Evolutionary conservation across 306 rosid species (phyloP).

Genomic region (Ceratonia siliqua): DNA sequence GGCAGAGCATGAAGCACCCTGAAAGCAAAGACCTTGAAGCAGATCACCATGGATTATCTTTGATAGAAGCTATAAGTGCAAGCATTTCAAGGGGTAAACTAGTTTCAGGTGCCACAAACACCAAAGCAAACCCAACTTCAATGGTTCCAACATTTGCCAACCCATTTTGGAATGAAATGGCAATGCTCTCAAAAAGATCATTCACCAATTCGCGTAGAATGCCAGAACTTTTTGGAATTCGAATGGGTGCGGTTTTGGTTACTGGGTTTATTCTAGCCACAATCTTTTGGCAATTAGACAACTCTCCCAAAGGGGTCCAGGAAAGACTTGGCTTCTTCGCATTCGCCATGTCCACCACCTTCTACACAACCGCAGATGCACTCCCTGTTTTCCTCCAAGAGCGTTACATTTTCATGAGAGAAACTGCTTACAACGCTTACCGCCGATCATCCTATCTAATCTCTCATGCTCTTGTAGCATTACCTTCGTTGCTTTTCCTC

Average conservation of each 20-base stretch:
- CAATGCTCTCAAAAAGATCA: constrained; percentile 60
- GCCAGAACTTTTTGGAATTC: constrained; percentile 74
- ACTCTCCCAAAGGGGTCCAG: constrained; percentile 72
- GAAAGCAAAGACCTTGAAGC: neutral
- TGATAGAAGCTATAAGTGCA: constrained; percentile 84
- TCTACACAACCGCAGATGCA: constrained; percentile 89
- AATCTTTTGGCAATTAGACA: constrained; percentile 71
- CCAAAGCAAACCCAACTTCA: constrained; percentile 42
- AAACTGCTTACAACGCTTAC: constrained; percentile 81
- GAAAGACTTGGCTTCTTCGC: constrained; percentile 85
- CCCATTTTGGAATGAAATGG: constrained; percentile 67
- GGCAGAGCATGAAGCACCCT: constrained; percentile 65
- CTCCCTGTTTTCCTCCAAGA: constrained; percentile 87
- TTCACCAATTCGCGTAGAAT: constrained; percentile 48
- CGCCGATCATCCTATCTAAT: constrained; percentile 74
- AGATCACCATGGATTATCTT: constrained; percentile 38
- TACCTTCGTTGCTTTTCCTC: constrained; percentile 60
- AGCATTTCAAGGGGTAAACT: constrained; percentile 79
- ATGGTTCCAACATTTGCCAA: constrained; percentile 82
- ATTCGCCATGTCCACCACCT: no score
- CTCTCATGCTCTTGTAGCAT: constrained; percentile 52
- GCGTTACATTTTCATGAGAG: constrained; percentile 84
- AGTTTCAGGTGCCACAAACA: constrained; percentile 68
- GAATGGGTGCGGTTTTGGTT: constrained; percentile 71
- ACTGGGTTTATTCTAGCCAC: constrained; percentile 87